Conservation (phyloP, 2,329 filamentous ascomycete species). For the Fusarium sulawesiense region DNA sequence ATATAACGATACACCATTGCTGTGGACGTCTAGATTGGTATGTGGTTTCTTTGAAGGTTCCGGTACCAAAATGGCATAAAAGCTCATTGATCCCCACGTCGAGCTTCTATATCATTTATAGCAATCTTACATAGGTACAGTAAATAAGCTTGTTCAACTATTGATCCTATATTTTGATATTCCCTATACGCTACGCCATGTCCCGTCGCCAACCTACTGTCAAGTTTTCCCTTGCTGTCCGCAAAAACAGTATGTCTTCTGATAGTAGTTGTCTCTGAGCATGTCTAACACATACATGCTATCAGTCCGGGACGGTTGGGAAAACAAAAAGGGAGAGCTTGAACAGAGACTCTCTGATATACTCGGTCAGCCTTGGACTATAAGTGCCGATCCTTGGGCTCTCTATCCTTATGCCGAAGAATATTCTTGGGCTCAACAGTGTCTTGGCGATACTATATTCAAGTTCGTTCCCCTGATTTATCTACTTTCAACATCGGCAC, state of each 20-base stretch:
- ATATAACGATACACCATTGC: neutral
- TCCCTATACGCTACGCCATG: conserved; percentile 29
- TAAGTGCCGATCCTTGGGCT: conserved; percentile 60
- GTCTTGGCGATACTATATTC: conserved; percentile 58
- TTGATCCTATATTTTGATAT: neutral
- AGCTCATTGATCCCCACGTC: neutral
- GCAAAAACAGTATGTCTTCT: conserved; percentile 60
- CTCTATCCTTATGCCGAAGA: conserved; percentile 60
- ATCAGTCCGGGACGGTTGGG: conserved; percentile 65
- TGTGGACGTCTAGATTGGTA: neutral
- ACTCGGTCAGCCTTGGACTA: conserved; percentile 62
- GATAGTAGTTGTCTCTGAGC: rapidly evolving
- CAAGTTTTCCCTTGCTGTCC: conserved; percentile 62
- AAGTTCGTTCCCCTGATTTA: conserved; percentile 48
- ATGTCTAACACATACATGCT: neutral
- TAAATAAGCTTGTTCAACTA: too few species aligned
- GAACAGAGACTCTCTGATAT: conserved; percentile 58
- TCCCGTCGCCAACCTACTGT: conserved; percentile 57
- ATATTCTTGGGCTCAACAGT: conserved; percentile 52
- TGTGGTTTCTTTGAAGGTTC: conserved; percentile 16
- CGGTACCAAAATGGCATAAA: conserved; percentile 18
- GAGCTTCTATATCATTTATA: too few species aligned
- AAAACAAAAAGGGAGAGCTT: conserved; percentile 58
- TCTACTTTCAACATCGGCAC: neutral
- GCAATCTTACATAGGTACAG: too few species aligned